These are phyloP conservation scores for Leccinum disarticulatum DNA, from an alignment of 768 basidiomycete genomes.

Conservation along the genomic window DNA sequence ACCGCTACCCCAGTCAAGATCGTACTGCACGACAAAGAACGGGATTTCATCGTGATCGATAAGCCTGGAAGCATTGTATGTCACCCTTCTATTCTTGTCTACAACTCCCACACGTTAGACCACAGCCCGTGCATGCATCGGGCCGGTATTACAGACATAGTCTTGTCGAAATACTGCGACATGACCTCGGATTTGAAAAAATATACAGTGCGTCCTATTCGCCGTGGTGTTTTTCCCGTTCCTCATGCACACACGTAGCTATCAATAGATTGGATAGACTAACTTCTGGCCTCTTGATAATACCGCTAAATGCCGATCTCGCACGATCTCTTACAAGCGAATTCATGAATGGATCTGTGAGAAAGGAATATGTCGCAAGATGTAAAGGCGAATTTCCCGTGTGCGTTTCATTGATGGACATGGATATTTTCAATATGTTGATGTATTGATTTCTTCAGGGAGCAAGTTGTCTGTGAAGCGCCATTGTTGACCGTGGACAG, in stretches of 20 bases:
- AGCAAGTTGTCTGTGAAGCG: conserved; percentile 79
- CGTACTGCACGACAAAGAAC: conserved; percentile 72
- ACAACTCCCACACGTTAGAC: background rate
- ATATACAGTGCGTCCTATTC: conserved; percentile 67
- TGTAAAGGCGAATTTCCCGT: conserved; percentile 82
- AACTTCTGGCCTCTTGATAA: conserved; percentile 94
- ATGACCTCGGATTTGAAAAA: conserved; percentile 80
- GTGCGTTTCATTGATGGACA: conserved; percentile 46
- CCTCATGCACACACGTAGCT: conserved; percentile 46
- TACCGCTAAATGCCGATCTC: conserved; percentile 70
- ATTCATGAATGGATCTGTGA: conserved; percentile 77
- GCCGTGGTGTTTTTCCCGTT: background rate
- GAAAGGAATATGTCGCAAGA: conserved; percentile 91
- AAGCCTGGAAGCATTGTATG: conserved; percentile 96
- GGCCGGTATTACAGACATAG: conserved; percentile 91
- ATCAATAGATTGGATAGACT: conserved; percentile 93
- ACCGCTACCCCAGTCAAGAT: conserved; percentile 80
- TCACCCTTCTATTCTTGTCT: conserved; percentile 23
- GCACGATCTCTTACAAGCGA: conserved; percentile 75
- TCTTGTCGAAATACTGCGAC: conserved; percentile 79
- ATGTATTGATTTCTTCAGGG: conserved; percentile 43
- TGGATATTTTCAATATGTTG: background rate
- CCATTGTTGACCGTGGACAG: conserved; percentile 90
- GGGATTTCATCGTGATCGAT: conserved; percentile 87
- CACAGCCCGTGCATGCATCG: conserved; percentile 86